Conservation (phyloP, 106 monocot species). For the Gastrodia elata region DNA sequence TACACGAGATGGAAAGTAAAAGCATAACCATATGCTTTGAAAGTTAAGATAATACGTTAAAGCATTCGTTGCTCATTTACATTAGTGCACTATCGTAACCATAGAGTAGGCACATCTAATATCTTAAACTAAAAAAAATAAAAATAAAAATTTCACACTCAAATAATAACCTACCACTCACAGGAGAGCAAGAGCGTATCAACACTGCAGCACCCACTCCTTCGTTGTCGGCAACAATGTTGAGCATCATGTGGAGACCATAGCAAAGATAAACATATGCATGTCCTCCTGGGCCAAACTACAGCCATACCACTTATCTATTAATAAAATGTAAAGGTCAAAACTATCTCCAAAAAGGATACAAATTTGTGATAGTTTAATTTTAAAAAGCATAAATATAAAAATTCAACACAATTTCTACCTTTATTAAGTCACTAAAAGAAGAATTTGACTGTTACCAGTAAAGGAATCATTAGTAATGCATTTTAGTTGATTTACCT, state of each 20-base stretch:
- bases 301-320: background rate
- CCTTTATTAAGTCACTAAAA: background rate
- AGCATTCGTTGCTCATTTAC: background rate
- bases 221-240: conserved; percentile 83
- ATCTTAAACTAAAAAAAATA: background rate
- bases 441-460: no score
- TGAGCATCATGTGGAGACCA: conserved; percentile 93
- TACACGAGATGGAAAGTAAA: background rate
- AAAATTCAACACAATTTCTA: background rate
- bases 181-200: conserved; percentile 77
- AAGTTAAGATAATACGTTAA: background rate
- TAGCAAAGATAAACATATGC: conserved; percentile 98
- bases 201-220: conserved; percentile 86
- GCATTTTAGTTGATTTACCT: background rate
- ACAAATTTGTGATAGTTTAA: background rate
- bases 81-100: background rate
- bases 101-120: background rate
- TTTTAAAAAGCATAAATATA: background rate
- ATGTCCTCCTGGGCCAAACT: conserved; percentile 96
- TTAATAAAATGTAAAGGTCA: conserved; percentile 6
- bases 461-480: background rate
- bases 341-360: background rate
- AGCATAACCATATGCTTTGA: background rate
- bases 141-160: background rate
- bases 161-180: conserved; percentile 35